Conservation (phyloP, 2,329 filamentous ascomycete species). For the Pseudogymnoascus sp. region DNA sequence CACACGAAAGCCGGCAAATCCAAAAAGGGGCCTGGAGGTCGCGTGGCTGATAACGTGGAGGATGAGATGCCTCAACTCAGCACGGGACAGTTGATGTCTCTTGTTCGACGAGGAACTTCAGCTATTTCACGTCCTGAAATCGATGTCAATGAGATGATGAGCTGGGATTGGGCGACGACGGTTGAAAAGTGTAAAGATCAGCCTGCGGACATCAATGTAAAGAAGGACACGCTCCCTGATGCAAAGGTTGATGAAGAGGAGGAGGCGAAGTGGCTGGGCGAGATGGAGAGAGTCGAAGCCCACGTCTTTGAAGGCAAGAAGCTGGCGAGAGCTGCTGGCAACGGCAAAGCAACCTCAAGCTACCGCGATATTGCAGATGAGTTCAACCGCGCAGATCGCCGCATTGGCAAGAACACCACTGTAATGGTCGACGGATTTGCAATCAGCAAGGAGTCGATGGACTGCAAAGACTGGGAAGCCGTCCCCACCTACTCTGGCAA, state of each 20-base stretch:
- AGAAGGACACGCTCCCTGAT: conserved; percentile 25
- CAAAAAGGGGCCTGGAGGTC: conserved; percentile 23
- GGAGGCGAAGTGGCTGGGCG: conserved; percentile 47
- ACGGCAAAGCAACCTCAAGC: conserved; percentile 21
- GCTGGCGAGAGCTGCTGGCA: conserved; percentile 31
- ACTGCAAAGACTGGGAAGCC: conserved; percentile 46
- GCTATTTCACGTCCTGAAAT: conserved; percentile 44
- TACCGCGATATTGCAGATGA: conserved; percentile 30
- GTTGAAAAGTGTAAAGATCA: conserved; percentile 46
- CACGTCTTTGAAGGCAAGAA: conserved; percentile 50
- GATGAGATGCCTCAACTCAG: conserved; percentile 45
- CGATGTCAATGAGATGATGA: conserved; percentile 47
- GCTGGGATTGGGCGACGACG: conserved; percentile 47
- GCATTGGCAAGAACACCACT: conserved; percentile 48
- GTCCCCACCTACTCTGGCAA: conserved; percentile 49
- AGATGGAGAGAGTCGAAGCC: conserved; percentile 48
- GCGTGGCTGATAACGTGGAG: conserved; percentile 18
- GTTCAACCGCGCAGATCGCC: conserved; percentile 39
- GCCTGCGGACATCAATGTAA: conserved; percentile 34
- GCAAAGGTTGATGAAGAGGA: conserved; percentile 35
- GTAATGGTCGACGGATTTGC: conserved; percentile 48
- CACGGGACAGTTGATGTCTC: conserved; percentile 43
- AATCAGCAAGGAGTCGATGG: conserved; percentile 47
- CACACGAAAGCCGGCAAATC: conserved; percentile 30
- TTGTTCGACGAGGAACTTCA: conserved; percentile 46